These are phyloP conservation scores for Flammula alnicola DNA, from an alignment of 1,284 basidiomycete genomes.

Conservation along the genomic window DNA sequence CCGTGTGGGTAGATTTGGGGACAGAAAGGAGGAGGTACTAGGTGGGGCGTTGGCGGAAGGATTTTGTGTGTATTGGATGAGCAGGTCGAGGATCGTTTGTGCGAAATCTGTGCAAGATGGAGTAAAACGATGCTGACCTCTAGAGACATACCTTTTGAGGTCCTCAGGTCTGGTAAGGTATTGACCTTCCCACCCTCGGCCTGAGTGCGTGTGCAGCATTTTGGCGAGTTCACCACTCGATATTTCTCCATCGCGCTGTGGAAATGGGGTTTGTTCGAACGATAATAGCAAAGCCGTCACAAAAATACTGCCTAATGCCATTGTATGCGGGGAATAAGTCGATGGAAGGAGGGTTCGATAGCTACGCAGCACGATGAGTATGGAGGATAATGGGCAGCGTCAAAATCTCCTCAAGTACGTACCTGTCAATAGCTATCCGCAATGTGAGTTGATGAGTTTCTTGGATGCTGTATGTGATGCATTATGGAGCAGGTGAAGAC, in stretches of 20 bases:
- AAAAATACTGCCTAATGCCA: slow-evolving; percentile 84
- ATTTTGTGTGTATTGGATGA: slow-evolving; percentile 71
- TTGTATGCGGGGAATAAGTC: slow-evolving; percentile 87
- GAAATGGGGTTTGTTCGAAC: slow-evolving; percentile 48
- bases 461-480: slow-evolving; percentile 61
- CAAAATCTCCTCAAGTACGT: slow-evolving; percentile 4
- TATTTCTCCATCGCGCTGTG: slow-evolving; percentile 24
- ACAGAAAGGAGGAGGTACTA: slow-evolving; percentile 72
- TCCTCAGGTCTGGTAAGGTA: slow-evolving; percentile 73
- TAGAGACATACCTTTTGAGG: slow-evolving; percentile 68
- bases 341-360: slow-evolving; percentile 85
- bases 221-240: slow-evolving; percentile 53
- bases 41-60: slow-evolving; percentile 73
- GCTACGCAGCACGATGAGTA: slow-evolving; percentile 44
- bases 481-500: neutral
- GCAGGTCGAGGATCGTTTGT: slow-evolving; percentile 83
- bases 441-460: slow-evolving; percentile 77
- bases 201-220: slow-evolving; percentile 49
- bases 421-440: slow-evolving; percentile 87
- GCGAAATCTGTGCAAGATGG: slow-evolving; percentile 68
- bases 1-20: slow-evolving; percentile 65
- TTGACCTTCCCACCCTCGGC: slow-evolving; percentile 68
- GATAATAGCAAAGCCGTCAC: slow-evolving; percentile 76
- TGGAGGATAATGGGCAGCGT: neutral
- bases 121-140: no score